Conservation (phyloP, 108 stramenopile genomes). For the Fragilariopsis cylindrus region DNA sequence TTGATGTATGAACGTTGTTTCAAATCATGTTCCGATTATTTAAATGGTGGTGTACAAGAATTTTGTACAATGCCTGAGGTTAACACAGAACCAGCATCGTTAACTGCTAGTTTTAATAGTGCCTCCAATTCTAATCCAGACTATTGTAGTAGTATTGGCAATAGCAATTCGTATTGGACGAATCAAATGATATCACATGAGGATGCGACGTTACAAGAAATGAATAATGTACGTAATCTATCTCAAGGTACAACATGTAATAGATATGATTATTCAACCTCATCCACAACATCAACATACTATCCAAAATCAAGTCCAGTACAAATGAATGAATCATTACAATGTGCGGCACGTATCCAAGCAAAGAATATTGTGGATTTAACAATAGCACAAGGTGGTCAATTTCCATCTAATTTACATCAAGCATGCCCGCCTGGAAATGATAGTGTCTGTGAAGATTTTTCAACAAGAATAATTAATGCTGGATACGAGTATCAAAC, state of each 20-base stretch:
- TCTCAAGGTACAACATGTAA: background rate
- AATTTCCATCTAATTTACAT: constrained; percentile 8
- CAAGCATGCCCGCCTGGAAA: background rate
- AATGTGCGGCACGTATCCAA: constrained; percentile 12
- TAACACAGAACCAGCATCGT: no score
- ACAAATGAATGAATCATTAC: background rate
- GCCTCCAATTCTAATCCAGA: no score
- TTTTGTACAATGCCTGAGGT: constrained; percentile 2
- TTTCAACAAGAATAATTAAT: background rate
- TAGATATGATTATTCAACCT: no score
- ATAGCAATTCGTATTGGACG: background rate
- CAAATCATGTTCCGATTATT: background rate
- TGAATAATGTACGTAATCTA: background rate
- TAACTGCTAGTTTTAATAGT: no score
- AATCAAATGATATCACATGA: background rate
- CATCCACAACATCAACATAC: background rate
- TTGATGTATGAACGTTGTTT: background rate
- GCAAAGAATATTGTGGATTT: constrained; percentile 9
- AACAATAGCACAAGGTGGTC: background rate
- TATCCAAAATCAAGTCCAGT: constrained; percentile 12
- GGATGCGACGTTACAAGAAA: background rate
- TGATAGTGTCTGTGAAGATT: background rate
- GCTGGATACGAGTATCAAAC: constrained; percentile 1
- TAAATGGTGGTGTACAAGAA: background rate
- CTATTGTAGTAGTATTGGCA: no score